phyloP scores from a whole-genome alignment of 108 stramenopile species.

The Parietichytrium sp. region DNA sequence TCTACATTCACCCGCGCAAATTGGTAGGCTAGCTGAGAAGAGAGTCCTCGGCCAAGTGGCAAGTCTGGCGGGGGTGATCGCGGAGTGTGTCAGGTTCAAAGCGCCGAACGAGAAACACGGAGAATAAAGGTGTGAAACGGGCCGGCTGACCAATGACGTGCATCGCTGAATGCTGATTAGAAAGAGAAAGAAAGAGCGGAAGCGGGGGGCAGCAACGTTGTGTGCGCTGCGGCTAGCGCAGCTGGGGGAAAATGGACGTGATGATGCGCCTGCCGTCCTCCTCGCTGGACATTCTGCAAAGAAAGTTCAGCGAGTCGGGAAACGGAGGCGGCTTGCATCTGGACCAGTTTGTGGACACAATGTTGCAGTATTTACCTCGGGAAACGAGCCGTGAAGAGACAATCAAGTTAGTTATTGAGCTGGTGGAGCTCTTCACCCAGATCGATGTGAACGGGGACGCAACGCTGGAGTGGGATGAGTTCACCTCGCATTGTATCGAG shows the following conservation, averaged over 20 bases:
- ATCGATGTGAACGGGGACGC: constrained; percentile 54
- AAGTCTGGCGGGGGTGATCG: too few relatives aligned
- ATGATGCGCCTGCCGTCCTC: constrained; percentile 23
- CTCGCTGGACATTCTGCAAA: constrained; percentile 28
- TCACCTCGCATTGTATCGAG: constrained; percentile 42
- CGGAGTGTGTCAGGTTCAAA: too few relatives aligned
- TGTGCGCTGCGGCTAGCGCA: too few relatives aligned
- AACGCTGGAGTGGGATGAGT: constrained; percentile 53
- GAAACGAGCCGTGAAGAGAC: background rate
- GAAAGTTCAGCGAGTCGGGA: background rate
- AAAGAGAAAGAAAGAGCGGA: background rate
- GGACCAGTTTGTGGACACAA: constrained; percentile 6
- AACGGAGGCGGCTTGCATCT: background rate
- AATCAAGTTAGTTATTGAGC: constrained; percentile 36
- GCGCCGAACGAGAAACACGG: too few relatives aligned
- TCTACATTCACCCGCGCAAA: too few relatives aligned
- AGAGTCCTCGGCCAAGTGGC: too few relatives aligned
- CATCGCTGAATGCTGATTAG: too few relatives aligned
- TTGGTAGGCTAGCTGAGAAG: too few relatives aligned
- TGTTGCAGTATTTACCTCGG: background rate
- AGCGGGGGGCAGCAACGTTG: background rate
- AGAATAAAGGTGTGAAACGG: too few relatives aligned
- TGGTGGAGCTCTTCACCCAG: constrained; percentile 53
- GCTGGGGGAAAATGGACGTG: constrained; percentile 4
- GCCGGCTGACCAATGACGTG: too few relatives aligned